A percentile compares a stretch with the other conserved stretches of the same genome.
phyloP scores from a whole-genome alignment of 495 filamentous ascomycete genomes.

The Usnea hakonensis region DNA sequence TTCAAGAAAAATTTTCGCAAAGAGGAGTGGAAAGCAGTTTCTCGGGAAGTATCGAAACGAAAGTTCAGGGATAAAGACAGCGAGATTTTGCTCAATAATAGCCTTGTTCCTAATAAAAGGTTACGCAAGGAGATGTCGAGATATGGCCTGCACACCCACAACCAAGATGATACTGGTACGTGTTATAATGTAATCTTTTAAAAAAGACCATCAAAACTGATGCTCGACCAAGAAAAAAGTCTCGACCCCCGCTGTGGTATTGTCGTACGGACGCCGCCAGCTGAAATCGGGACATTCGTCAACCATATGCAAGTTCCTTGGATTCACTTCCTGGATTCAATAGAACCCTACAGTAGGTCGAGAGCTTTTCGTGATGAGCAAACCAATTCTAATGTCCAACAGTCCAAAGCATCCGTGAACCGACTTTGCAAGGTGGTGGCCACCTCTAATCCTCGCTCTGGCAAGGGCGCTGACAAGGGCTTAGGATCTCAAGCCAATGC shows the following conservation, averaged over 20 bases:
- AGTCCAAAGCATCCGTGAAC: not conserved
- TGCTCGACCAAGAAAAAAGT: not conserved
- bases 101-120: constrained; percentile 9
- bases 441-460: no score
- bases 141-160: constrained; percentile 8
- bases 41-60: constrained; percentile 14
- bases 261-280: not conserved
- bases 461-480: no score
- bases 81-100: constrained; percentile 11
- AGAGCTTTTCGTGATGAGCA: not conserved
- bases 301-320: not conserved
- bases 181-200: not conserved
- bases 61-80: constrained; percentile 15
- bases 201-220: no score
- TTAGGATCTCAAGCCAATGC: no score
- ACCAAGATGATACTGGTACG: not conserved
- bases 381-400: not conserved
- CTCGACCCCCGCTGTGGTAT: not conserved
- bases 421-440: not conserved
- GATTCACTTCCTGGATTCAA: not conserved
- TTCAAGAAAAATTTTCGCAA: constrained; percentile 19
- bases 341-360: not conserved
- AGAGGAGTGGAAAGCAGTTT: constrained; percentile 19
- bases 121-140: constrained; percentile 19
- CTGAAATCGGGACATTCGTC: not conserved